These are phyloP conservation scores for Pleurotus tuoliensis DNA, from an alignment of 768 basidiomycete genomes.

Conservation along the genomic window DNA sequence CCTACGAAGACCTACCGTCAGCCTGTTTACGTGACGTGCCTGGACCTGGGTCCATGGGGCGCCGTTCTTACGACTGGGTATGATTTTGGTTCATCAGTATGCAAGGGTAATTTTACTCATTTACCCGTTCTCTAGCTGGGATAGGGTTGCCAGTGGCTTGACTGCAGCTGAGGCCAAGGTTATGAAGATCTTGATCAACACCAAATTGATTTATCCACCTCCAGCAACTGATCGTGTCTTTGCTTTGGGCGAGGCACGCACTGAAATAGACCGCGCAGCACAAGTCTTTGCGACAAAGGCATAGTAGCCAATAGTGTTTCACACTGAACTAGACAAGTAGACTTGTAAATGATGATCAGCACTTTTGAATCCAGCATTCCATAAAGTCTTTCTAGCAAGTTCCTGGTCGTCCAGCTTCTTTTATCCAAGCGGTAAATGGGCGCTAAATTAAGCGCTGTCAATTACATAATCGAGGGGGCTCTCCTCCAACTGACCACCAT, in stretches of 20 bases:
- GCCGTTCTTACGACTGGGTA: slow-evolving; percentile 14
- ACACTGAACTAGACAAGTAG: no score
- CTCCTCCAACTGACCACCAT: no score
- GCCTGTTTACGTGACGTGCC: slow-evolving; percentile 15
- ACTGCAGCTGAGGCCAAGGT: slow-evolving; percentile 12
- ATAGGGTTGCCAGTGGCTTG: slow-evolving; percentile 9
- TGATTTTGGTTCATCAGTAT: not conserved
- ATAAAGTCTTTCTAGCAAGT: no score
- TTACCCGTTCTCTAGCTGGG: slow-evolving; percentile 13
- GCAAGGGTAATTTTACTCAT: not conserved
- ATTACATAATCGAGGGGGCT: no score
- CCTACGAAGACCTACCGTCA: slow-evolving; percentile 13
- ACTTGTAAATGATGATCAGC: no score
- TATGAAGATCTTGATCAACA: slow-evolving; percentile 16
- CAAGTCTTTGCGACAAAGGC: no score
- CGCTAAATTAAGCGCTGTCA: no score
- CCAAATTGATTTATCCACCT: slow-evolving; percentile 16
- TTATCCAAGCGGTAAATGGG: no score
- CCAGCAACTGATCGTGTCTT: slow-evolving; percentile 9
- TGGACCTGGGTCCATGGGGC: slow-evolving; percentile 17
- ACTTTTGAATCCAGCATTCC: no score
- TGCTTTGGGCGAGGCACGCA: slow-evolving; percentile 14
- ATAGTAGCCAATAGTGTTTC: no score
- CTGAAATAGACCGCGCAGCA: not conserved
- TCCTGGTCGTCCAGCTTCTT: no score